Base-by-base conservation (phyloP, 2,329 filamentous ascomycete species). In the Epichloe gansuensis region DNA sequence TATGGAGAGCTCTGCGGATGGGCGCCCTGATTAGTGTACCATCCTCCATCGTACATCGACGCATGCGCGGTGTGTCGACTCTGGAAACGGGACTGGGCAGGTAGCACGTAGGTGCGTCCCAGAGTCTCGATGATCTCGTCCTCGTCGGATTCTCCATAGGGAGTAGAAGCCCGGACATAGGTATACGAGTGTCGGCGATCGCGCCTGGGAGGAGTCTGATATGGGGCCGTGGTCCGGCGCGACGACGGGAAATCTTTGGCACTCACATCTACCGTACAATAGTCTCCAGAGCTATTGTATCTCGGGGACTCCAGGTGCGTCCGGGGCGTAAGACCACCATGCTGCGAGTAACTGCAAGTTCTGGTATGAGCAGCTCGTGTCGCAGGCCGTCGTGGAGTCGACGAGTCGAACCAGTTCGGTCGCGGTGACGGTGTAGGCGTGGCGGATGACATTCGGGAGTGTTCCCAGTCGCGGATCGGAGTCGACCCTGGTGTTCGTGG, bases 181-280 rank as follows among this genome's bases (percentile, higher is more conserved):
- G 75, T 74, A 68, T 73, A 76, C 58, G 77, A 80, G 68, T 68
- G 71, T 64, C 75, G 76, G 62, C 76, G 75, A 66, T 78, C 74
- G 68, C 70, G 74, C 70, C 68, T 71, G 62, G 64, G 56, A 49
- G 57, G 56, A 55, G 60, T 58, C 57, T 63, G 61, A 59, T 59
- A 64, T 51, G 62, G 63, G 59, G 61, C 63, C 56, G 63, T 65
- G 57, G 60, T 63, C 61, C 67, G 68, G 64, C 68, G 68, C 63
- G 67, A 69, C 58, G 71, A 67, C 63, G 69, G 74, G 66, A 70
- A 74, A 68, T 68, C 63, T 68, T 75, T 75, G 61, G 68, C 67
- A 81, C 78, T 81, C 78, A 81, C 78, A 80, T 81, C 78, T 71
- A 76, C 77, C 69, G 78, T 80, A 70, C 76, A 77, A 72, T 81